Base-by-base conservation (phyloP, 345 rosid genomes). In the Psidium guajava region DNA sequence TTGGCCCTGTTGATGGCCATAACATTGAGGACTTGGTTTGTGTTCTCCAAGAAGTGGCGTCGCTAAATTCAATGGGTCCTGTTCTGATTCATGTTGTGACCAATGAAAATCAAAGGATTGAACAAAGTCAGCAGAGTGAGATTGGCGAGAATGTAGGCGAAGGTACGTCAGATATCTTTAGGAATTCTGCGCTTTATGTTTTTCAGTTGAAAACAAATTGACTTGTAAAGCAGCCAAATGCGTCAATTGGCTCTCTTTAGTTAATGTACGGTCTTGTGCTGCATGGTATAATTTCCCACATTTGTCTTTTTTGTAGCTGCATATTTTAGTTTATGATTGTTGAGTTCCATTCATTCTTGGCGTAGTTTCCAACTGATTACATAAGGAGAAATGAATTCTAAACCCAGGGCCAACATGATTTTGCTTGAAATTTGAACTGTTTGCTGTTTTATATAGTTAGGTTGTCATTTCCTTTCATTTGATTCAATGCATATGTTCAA, bases 1-100 rank as follows among this genome's bases (percentile, higher is more conserved):
- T 95, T 85, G 99, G 99, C 83, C 99, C 99, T 84, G 94, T 96
- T 85, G 98, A 96, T 89, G 99, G 99, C 54, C 98, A 95, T 93
- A 96, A 92, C 88, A 88, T 94, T 54, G 95, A 95, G 90, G 98
- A 96, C 89, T 86, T 96, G 64, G 90, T 94, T 85, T 92, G 93
- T 90, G 95, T 95, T 89, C 90, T 96, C 85, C 92, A 94, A 85
- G 92, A 93, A 91, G 99, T 95, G 87, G 92, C 97, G 8, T 92
- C 97, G 84, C 87, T 94, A 85, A 94, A 93, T 88, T 91, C 98
- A 15, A 93, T 90, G 95, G 99, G 99, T 85, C 99, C 99, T 74
- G 98, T 97, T 83, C 90, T 97, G 91, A 88, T 97, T 86, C 99
- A 97, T 88, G 96, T 97, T 83, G 92, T 97, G 82, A 97, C 99